Evolutionary conservation across 169 alveolate genomes (phyloP), one percentile per base, ranked within the genome.

Genomic region (Cystoisospora suis): DNA sequence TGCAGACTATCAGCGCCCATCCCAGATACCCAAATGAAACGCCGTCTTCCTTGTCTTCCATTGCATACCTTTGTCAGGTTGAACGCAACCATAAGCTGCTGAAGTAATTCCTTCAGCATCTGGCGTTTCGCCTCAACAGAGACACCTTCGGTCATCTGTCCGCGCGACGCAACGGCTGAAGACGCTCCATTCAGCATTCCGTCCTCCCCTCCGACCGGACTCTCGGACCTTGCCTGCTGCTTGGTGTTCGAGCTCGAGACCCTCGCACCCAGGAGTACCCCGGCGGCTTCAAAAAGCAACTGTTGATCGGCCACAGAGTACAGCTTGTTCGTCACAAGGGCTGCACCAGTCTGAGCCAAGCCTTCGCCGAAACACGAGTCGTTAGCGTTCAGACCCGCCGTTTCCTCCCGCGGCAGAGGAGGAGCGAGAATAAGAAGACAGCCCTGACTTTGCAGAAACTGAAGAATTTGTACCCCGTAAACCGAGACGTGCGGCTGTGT

Each of bases 401-500:
- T 9, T 53, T 3, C 42, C 34, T 34, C n/a, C 42, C 36, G 77
- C 75, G 77, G 45, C 77, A 44, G 77, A 65, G 4, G 2, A 4
- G 77, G 77, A 7, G 38, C 42, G 2, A 46, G 80, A 38, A 72
- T 72, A 0, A 40, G 38, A 56, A 72, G 83, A 38, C 47, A 72
- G n/a, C 32, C 20, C 23, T 72, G 42, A 0, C 34, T 2, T 6
- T 72, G 83, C 56, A 72, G 53, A 1, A 36, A 46, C 56, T 72
- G 56, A 56, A 72, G 83, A 17, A 72, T 72, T 46, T 34, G 42
- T 12, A 72, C 58, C 12, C 58, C 3, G 53, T 40, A 72, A 29
- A 56, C 83, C 15, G 12, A 40, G 56, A 72, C 83, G 38, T 72
- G 83, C 56, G 83, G 83, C 56, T 72, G 83, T 4, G 83, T 72